Percentiles rank a stretch among this genome's conserved stretches.
These are phyloP conservation scores for Oryza glumipatula DNA, from an alignment of 176 grass and related monocot genomes.

Conservation along the genomic window DNA sequence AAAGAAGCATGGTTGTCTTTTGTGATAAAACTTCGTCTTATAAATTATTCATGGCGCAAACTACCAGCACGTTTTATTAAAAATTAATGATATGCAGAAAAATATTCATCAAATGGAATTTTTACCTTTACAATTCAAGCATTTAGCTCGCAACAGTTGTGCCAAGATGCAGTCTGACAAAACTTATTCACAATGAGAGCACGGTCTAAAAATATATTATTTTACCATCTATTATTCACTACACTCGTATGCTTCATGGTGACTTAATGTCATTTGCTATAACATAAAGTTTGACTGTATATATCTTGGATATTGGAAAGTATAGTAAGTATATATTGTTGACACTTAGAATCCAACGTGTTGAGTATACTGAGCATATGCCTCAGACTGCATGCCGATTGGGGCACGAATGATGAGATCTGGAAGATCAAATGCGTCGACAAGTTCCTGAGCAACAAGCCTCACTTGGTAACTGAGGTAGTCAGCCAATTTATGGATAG, in stretches of 20 bases:
- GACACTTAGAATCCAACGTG: constrained; percentile 67
- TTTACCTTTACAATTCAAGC: neutral
- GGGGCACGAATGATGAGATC: constrained; percentile 85
- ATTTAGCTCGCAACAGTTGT: neutral
- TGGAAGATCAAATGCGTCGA: constrained; percentile 84
- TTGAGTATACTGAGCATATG: constrained; percentile 88
- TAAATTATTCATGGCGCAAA: neutral
- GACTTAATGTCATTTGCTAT: neutral
- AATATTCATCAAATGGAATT: neutral
- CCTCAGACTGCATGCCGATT: constrained; percentile 81
- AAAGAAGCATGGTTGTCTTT: neutral
- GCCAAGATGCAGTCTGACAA: constrained; percentile 10
- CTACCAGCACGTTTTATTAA: neutral
- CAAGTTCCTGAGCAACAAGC: constrained; percentile 72
- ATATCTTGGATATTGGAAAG: neutral
- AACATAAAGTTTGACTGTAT: neutral
- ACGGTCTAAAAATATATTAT: constrained; percentile 22
- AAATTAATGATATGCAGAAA: neutral
- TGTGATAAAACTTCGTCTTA: neutral
- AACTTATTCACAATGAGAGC: constrained; percentile 9
- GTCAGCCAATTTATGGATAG: constrained; percentile 88
- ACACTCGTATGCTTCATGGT: constrained; percentile 28
- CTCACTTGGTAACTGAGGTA: constrained; percentile 97
- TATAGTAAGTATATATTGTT: neutral
- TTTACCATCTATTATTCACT: constrained; percentile 28